Evolutionary conservation across 2,329 filamentous ascomycete species (phyloP), one percentile per base, ranked within the genome.

Genomic region (Fusarium sp.): DNA sequence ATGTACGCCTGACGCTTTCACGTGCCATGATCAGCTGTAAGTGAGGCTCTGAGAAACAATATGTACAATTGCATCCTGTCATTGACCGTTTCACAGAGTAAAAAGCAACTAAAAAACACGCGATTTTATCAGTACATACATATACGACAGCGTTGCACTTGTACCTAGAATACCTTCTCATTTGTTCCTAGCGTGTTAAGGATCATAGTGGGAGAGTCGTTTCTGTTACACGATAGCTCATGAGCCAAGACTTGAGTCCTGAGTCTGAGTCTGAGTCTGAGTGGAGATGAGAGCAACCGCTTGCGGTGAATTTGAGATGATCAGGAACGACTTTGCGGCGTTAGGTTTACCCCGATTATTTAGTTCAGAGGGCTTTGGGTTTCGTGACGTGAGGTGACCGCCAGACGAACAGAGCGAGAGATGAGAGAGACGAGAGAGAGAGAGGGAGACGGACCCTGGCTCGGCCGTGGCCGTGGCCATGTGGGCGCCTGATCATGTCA

Each of bases 401-500:
- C 35, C 41, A 64, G 35, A 45, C 41, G 46, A 46, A 26, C 38
- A 48, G 54, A 56, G 44, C 40, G 44, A 58, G 51, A 49, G 19
- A 19, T 19, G 19, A 19, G 19, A 19, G 19, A 19, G 19, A n/a
- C n/a, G n/a, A n/a, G 44, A 58, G 51, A 49, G 19, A 19, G 19
- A 19, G 19, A 19, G 19, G 3, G 19, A 19, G 19, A 19, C 19
- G 3, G 19, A 19, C 19, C 19, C 19, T 19, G 19, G 19, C 19
- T 19, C 19, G 19, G 19, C 19, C 31, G 31, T 13, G 29, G n/a
- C 61, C 57, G 45, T 64, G 55, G 52, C 45, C 31, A 47, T 61
- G 42, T 36, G 52, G 61, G 52, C 62, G 58, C 61, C 62, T 65
- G 62, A 65, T 58, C 61, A 61, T 64, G 50, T 48, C 31, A 43